Evolutionary conservation across 306 rosid genomes (phyloP).

Genomic region (Comarum palustre): DNA sequence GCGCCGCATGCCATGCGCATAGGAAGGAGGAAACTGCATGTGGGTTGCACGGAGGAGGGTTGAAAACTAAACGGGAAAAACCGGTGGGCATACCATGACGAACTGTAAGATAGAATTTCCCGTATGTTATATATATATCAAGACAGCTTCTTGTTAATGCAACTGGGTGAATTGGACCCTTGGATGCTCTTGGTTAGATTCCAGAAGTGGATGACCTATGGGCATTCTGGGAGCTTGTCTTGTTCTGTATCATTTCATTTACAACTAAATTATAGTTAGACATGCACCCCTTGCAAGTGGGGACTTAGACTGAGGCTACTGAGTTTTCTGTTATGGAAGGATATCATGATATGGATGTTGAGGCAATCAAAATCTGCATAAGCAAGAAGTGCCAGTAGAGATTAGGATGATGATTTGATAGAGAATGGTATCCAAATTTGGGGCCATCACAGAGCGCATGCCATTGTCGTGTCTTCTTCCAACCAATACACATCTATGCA

Average conservation of each 20-base stretch:
- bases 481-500: neutral
- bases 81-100: no score
- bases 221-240: neutral
- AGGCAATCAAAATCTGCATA: neutral
- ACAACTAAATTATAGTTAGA: neutral
- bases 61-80: no score
- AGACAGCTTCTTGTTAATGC: neutral
- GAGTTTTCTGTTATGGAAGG: neutral
- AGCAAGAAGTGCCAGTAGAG: neutral
- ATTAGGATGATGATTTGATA: neutral
- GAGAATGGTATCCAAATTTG: neutral
- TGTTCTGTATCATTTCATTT: neutral
- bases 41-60: no score
- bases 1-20: no score
- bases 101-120: no score
- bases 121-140: neutral
- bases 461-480: constrained; percentile 1
- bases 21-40: no score
- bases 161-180: neutral
- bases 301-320: neutral
- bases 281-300: neutral
- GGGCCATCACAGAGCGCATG: neutral
- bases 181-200: neutral
- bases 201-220: neutral
- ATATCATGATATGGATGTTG: neutral